These are phyloP conservation scores for Naganishia cerealis DNA, from an alignment of 1,284 basidiomycete species.

Conservation along the genomic window DNA sequence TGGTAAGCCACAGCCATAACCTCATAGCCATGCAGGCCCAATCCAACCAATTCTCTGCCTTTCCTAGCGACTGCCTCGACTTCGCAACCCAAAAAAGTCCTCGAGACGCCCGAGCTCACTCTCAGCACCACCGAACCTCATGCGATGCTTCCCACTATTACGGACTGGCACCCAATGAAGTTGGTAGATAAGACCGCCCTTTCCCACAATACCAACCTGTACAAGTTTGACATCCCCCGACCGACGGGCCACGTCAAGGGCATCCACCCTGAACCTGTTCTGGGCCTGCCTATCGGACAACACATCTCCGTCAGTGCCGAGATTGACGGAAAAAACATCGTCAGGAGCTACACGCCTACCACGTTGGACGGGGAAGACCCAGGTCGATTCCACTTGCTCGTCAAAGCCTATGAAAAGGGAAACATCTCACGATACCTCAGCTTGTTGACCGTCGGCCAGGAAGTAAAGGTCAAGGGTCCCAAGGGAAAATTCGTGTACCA, in stretches of 20 bases:
- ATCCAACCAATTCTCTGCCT: not conserved
- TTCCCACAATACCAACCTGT: conserved; percentile 95
- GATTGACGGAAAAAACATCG: conserved; percentile 84
- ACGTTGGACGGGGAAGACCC: conserved; percentile 80
- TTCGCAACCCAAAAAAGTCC: conserved; percentile 21
- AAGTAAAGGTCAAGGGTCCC: conserved; percentile 86
- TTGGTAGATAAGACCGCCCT: conserved; percentile 77
- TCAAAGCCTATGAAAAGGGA: conserved; percentile 97
- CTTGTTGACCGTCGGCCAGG: conserved; percentile 78
- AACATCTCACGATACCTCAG: conserved; percentile 88
- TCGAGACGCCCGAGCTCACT: conserved; percentile 11
- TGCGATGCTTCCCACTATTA: conserved; percentile 29
- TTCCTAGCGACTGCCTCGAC: not conserved
- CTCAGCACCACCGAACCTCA: conserved; percentile 26
- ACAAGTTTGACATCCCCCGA: conserved; percentile 44
- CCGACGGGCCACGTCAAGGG: conserved; percentile 36
- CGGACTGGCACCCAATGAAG: conserved; percentile 76
- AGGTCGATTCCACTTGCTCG: conserved; percentile 91
- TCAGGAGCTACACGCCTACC: conserved; percentile 91
- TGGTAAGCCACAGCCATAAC: not conserved
- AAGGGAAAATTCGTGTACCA: conserved; percentile 86
- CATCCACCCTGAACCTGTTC: conserved; percentile 56
- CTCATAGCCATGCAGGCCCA: not conserved
- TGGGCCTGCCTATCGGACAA: conserved; percentile 93
- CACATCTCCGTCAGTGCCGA: conserved; percentile 90